These are phyloP conservation scores for Leucocoprinus leucothites DNA, from an alignment of 768 basidiomycete genomes.

Conservation along the genomic window DNA sequence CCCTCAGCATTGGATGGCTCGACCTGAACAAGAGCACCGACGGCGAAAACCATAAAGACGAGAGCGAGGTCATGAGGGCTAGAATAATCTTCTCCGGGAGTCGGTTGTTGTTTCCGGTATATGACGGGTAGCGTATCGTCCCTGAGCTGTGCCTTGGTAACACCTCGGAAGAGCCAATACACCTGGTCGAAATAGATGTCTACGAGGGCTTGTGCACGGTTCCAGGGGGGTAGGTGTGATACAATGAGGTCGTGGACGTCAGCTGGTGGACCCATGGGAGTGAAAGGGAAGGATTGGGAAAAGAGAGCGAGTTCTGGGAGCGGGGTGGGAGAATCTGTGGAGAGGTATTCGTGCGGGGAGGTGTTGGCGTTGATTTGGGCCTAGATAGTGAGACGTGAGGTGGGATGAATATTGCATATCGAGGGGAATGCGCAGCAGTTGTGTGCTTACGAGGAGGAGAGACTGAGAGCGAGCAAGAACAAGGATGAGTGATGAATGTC, in stretches of 20 bases:
- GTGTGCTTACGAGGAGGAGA: constrained; percentile 22
- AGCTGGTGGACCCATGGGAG: constrained; percentile 47
- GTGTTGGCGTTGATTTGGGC: not conserved
- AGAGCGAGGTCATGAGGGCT: constrained; percentile 51
- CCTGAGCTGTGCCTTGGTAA: constrained; percentile 60
- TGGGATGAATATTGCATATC: constrained; percentile 17
- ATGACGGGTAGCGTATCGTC: constrained; percentile 62
- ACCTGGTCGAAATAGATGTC: constrained; percentile 65
- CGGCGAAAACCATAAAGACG: constrained; percentile 53
- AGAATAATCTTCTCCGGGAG: constrained; percentile 33
- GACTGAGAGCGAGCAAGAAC: constrained; percentile 17
- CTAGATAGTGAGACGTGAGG: no score
- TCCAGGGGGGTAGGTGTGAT: constrained; percentile 50
- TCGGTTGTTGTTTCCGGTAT: constrained; percentile 49
- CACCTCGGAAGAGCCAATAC: constrained; percentile 60
- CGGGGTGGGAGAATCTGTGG: constrained; percentile 23
- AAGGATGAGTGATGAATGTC: not conserved
- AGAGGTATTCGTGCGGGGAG: constrained; percentile 19
- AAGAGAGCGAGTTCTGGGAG: constrained; percentile 41
- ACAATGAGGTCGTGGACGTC: constrained; percentile 50
- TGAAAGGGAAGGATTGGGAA: constrained; percentile 62
- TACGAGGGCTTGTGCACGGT: constrained; percentile 50
- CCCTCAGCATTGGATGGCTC: constrained; percentile 33
- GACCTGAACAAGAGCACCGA: constrained; percentile 46
- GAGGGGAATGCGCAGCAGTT: constrained; percentile 1